These are phyloP conservation scores for Yarrowia sp. DNA, from an alignment of 805 yeast species.

Conservation along the genomic window DNA sequence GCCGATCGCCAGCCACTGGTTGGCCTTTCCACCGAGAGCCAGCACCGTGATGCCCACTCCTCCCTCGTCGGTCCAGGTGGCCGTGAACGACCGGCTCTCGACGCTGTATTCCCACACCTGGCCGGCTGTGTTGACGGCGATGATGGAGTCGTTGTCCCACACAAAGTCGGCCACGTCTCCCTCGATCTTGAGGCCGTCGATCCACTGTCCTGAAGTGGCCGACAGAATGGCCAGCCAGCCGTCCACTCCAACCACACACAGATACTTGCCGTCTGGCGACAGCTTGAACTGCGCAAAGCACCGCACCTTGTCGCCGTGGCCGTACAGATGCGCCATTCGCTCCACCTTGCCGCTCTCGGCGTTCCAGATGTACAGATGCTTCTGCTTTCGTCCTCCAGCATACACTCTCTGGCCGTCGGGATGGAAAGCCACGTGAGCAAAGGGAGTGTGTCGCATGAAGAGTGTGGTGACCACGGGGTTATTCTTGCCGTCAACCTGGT, in stretches of 20 bases:
- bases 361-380: conserved; percentile 93
- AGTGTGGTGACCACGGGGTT: conserved; percentile 84
- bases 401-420: conserved; percentile 62
- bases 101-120: conserved; percentile 88
- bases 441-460: conserved; percentile 78
- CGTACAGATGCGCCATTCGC: conserved; percentile 87
- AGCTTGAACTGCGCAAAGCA: conserved; percentile 86
- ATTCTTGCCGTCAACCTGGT: conserved; percentile 85
- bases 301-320: conserved; percentile 83
- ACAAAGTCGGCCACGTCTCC: conserved; percentile 85
- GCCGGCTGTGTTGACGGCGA: conserved; percentile 77
- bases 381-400: conserved; percentile 85
- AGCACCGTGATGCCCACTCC: conserved; percentile 84
- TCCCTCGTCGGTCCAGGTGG: conserved; percentile 84
- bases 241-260: conserved; percentile 80
- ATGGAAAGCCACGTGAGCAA: conserved; percentile 75
- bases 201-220: conserved; percentile 83
- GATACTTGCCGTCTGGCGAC: conserved; percentile 72
- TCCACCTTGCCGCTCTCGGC: conserved; percentile 75
- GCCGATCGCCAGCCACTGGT: conserved; percentile 89
- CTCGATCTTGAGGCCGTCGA: conserved; percentile 85
- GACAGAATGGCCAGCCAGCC: conserved; percentile 91
- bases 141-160: conserved; percentile 60
- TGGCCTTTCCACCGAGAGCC: conserved; percentile 71
- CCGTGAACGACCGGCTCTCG: conserved; percentile 57